These are phyloP conservation scores for Tillandsia leiboldiana DNA, from an alignment of 176 grass and related monocot genomes.

Conservation along the genomic window DNA sequence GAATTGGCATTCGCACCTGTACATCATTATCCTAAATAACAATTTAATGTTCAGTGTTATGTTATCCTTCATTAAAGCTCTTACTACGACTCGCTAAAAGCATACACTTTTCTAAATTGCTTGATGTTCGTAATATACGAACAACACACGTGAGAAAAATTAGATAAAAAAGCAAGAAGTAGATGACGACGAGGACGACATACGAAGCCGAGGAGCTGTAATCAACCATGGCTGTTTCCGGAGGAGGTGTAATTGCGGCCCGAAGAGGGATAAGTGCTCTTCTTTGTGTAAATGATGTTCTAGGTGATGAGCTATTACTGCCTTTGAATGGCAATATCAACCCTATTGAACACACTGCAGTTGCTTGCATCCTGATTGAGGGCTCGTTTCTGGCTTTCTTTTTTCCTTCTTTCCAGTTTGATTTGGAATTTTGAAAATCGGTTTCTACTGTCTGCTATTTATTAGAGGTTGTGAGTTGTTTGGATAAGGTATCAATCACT, in stretches of 20 bases:
- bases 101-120: no score
- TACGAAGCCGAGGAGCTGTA: conserved; percentile 20
- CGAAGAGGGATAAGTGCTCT: neutral
- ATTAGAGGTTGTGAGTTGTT: neutral
- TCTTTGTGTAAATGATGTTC: neutral
- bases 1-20: no score
- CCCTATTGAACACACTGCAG: conserved; percentile 9
- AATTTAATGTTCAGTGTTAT: no score
- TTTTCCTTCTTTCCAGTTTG: neutral
- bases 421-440: neutral
- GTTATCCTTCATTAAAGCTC: no score
- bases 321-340: conserved; percentile 2
- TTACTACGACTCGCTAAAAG: no score
- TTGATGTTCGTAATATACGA: no score
- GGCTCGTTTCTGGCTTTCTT: neutral
- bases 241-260: neutral
- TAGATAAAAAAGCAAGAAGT: no score
- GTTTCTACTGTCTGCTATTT: neutral
- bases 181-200: neutral
- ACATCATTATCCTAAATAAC: no score
- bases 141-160: neutral
- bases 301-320: neutral
- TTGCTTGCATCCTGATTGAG: conserved; percentile 16
- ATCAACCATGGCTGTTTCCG: conserved; percentile 4
- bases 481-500: conserved; percentile 1